Conservation (phyloP, 495 filamentous ascomycete species). For the Trichoderma asperelloides region DNA sequence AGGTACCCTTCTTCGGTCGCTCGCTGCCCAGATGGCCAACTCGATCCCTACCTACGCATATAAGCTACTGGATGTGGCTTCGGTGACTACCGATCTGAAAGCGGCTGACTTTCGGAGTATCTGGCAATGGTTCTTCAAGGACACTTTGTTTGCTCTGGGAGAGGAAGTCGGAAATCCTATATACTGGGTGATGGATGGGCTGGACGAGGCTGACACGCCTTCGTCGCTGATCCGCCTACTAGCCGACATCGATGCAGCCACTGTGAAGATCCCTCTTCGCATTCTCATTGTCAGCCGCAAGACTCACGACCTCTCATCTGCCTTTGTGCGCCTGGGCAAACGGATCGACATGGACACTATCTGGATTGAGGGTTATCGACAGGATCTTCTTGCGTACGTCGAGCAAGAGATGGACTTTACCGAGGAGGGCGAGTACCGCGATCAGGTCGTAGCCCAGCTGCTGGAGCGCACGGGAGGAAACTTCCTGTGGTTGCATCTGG, state of each 20-base stretch:
- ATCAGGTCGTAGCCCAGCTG: slow-evolving; percentile 11
- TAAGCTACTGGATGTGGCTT: slow-evolving; percentile 22
- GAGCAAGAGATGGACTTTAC: slow-evolving; percentile 16
- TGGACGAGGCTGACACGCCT: slow-evolving; percentile 25
- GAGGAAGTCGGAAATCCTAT: slow-evolving; percentile 14
- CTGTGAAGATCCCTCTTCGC: slow-evolving; percentile 14
- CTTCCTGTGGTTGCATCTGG: slow-evolving; percentile 28
- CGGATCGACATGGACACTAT: slow-evolving; percentile 10
- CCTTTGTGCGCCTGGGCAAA: slow-evolving; percentile 10
- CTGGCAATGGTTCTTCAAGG: slow-evolving; percentile 30
- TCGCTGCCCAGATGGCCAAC: slow-evolving; percentile 26
- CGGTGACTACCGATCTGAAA: slow-evolving; percentile 16
- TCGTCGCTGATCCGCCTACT: background rate
- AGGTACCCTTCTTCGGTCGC: slow-evolving; percentile 17
- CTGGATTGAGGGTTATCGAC: slow-evolving; percentile 13
- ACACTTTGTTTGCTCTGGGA: slow-evolving; percentile 20
- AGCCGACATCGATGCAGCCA: slow-evolving; percentile 1
- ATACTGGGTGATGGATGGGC: slow-evolving; percentile 29
- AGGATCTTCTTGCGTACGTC: slow-evolving; percentile 19
- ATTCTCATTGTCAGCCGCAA: slow-evolving; percentile 17
- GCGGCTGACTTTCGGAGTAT: slow-evolving; percentile 22
- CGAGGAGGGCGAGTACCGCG: slow-evolving; percentile 9
- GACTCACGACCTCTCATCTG: slow-evolving; percentile 13
- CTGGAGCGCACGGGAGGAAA: slow-evolving; percentile 19
- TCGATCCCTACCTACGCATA: slow-evolving; percentile 16